Base-by-base conservation (phyloP, 192 early-diverging fungal genomes). In the Linnemannia zychae region DNA sequence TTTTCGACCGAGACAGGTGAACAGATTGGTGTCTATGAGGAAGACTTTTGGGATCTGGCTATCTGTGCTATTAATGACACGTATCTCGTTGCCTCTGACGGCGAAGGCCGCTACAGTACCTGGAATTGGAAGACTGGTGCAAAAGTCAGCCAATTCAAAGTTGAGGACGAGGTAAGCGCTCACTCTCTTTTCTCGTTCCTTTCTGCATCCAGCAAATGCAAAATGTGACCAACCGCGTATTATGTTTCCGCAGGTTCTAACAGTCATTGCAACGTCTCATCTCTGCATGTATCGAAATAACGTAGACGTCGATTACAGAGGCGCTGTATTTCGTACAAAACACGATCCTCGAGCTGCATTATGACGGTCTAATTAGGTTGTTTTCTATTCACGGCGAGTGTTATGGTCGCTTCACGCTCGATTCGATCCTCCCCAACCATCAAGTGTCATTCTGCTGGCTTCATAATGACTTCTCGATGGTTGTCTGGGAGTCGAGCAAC, bases 401-500 rank as follows among this genome's bases (percentile, higher is more conserved):
- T 47, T 79, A 67, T 38, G 83, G 83, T 12, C 83, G 83, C 2
- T 76, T 85, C 78, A 79, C 77, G 0, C 83, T 85, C 47, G 77
- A 85, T 49, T 79, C 76, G 20, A 85, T 85, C 46, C 70, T 85
- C 11, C 83, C 83, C 28, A 79, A 76, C 49, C 66, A 85, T n/a
- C 53, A 85, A 66, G 74, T 85, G 20, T 79, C 83, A 12, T 85
- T 85, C 74, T 85, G 83, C 50, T 85, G 83, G 83, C 65, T 85
- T 46, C 83, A 85, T 50, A 85, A 85, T 47, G 83, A 85, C 17
- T 74, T 79, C 38, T 85, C 83, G 65, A 76, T 85, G 77, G 83
- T 85, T 12, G 83, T 85, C 40, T 85, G 83, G 83, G 83, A 85
- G 28, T 79, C 74, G 6, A 75, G 72, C 40, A 85, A 85, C 65